Conservation (phyloP, 768 basidiomycete genomes). For the Termitomyces sp. region DNA sequence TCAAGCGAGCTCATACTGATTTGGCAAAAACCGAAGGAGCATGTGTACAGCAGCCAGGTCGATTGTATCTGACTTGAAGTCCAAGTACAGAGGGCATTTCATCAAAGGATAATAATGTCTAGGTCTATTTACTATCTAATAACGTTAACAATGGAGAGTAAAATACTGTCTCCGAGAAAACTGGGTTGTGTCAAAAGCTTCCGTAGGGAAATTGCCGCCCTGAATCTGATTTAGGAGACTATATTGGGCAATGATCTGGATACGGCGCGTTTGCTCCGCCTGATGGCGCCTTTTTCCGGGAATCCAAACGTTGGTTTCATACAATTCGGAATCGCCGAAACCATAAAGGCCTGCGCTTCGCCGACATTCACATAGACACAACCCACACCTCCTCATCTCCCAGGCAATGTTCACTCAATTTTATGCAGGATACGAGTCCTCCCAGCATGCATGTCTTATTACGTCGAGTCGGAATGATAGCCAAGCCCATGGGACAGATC, state of each 20-base stretch:
- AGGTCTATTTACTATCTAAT: not conserved
- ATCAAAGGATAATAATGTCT: not conserved
- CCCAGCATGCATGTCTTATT: constrained; percentile 5
- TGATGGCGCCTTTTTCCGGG: constrained; percentile 17
- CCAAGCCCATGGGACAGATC: constrained; percentile 19
- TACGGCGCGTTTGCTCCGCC: not conserved
- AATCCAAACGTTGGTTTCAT: constrained; percentile 7
- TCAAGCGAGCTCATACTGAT: not conserved
- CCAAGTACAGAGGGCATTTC: not conserved
- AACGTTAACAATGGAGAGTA: not conserved
- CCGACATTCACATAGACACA: not conserved
- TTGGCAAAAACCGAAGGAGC: constrained; percentile 3
- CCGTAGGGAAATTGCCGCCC: constrained; percentile 5
- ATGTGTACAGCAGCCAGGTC: not conserved
- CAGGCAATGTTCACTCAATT: constrained; percentile 13
- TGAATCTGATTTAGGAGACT: not conserved
- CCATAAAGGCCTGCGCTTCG: constrained; percentile 9
- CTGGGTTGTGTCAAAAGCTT: not conserved
- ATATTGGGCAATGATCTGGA: constrained; percentile 6
- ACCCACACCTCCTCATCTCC: not conserved
- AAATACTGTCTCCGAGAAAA: not conserved
- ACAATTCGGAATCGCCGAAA: constrained; percentile 7
- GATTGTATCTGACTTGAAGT: not conserved
- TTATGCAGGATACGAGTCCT: constrained; percentile 5
- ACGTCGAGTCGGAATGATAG: not conserved